Evolutionary conservation across 2,329 filamentous ascomycete species (phyloP).

Genomic region (Xylaria polymorpha): DNA sequence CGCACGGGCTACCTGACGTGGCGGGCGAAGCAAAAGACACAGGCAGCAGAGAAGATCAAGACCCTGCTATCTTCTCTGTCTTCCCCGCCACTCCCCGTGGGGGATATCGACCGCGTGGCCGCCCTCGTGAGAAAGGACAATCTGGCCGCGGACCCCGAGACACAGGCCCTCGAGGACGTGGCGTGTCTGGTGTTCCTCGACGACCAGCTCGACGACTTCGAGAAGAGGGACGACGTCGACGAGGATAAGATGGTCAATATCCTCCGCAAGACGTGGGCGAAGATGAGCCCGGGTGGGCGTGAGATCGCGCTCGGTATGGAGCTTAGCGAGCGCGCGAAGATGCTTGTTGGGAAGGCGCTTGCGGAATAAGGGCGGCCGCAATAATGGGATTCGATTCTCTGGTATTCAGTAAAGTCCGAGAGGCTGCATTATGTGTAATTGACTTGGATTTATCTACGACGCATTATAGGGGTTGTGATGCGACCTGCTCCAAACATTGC

Average conservation of each 20-base stretch:
- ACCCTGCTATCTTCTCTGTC: conserved; percentile 60
- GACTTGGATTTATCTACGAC: not conserved
- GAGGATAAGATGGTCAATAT: conserved; percentile 82
- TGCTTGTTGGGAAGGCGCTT: conserved; percentile 73
- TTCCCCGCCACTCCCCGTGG: conserved; percentile 50
- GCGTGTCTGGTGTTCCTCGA: conserved; percentile 90
- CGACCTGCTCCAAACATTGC: not conserved
- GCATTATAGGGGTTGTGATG: not conserved
- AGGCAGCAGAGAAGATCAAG: conserved; percentile 66
- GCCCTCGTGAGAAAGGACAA: conserved; percentile 84
- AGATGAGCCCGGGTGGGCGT: conserved; percentile 74
- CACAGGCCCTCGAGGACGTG: conserved; percentile 84
- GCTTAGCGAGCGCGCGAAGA: conserved; percentile 71
- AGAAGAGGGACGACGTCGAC: conserved; percentile 71
- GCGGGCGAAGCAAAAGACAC: conserved; percentile 78
- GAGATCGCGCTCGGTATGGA: conserved; percentile 74
- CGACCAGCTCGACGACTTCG: conserved; percentile 86
- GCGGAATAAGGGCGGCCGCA: conserved; percentile 43
- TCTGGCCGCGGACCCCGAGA: conserved; percentile 71
- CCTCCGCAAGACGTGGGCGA: conserved; percentile 78
- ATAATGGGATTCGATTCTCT: not conserved
- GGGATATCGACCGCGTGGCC: conserved; percentile 71
- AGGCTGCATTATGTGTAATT: not conserved
- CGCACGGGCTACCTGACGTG: conserved; percentile 82
- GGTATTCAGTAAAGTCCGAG: not conserved